Base-by-base conservation (phyloP, 1,284 basidiomycete species). In the Termitomyces sp. region DNA sequence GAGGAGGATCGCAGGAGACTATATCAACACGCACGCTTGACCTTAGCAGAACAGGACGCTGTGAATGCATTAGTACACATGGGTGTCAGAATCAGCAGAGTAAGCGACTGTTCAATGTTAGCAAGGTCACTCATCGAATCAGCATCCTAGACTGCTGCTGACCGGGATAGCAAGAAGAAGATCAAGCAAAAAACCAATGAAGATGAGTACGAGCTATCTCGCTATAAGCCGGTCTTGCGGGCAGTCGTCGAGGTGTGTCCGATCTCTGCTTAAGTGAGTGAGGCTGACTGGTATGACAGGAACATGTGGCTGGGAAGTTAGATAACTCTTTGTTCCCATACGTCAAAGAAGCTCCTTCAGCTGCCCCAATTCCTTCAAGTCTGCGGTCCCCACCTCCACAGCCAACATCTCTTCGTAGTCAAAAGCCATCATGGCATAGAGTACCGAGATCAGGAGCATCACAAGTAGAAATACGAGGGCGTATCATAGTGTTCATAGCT, bases 11-110 rank as follows among this genome's bases (percentile, higher is more conserved):
- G 93, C 52, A 83, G 94, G 57, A 77, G 97, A 53, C 71, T 99
- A 54, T 99, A 96, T 68, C 95, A 98, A 68, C 97, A 99, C 67
- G 97, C 97, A n/a, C 79, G 93, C 31, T 73, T 99, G 43, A 82
- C 84, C 3, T 71, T 95, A 49, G 80, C 90, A 19, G 97, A 99
- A 66, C 94, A 97, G 73, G 96, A 98, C 64, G 91, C 93, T 30
- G 80, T 98, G 44, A 95, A 97, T 69, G 90, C 94, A 35, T 73
- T 99, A 53, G 76, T 84, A 4, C 80, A 89, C 62, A 73, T 99
- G 33, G 97, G 97, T 19, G 81, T 85, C 5, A 85, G 91, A 54
- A 86, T 99, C 45, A 84, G 81, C 55, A 87, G 93, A 66, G 94
- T 92, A 54, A 54, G 85, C 66, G 11, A 19, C 9, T 9, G 18